These are phyloP conservation scores for Xylaria sp. DNA, from an alignment of 2,329 filamentous ascomycete genomes.

Conservation along the genomic window DNA sequence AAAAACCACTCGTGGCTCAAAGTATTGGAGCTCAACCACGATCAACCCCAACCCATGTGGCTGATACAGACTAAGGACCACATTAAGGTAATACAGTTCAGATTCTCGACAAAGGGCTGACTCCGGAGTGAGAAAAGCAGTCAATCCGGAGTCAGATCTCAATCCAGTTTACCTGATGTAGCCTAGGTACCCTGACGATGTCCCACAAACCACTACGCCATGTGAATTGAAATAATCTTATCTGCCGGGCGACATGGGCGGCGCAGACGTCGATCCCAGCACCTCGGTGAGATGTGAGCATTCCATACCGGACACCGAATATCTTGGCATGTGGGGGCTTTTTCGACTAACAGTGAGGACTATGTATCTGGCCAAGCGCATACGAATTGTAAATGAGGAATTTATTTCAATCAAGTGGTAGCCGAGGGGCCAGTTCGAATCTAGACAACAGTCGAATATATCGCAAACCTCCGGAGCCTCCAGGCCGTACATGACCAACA, in stretches of 20 bases:
- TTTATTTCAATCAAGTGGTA: background rate
- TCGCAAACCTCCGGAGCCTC: background rate
- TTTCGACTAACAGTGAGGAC: background rate
- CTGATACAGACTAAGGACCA: background rate
- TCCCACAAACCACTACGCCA: background rate
- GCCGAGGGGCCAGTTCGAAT: background rate
- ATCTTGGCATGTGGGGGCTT: background rate
- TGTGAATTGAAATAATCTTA: background rate
- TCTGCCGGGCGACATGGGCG: background rate
- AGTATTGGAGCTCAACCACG: background rate
- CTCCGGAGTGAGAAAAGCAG: background rate
- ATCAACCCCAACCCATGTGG: background rate
- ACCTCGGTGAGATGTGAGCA: background rate
- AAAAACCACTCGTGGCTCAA: background rate
- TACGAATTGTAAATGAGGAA: background rate
- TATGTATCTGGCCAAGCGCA: background rate
- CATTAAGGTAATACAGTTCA: background rate
- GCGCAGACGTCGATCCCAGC: background rate
- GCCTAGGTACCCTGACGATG: background rate
- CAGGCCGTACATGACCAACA: background rate
- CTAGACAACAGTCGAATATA: background rate
- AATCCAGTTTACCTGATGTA: background rate
- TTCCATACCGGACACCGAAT: background rate
- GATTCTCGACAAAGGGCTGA: background rate
- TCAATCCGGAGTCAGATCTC: background rate